A percentile compares a stretch with the other conserved stretches of the same genome.
Conservation (phyloP, 1,139 yeast species). For the Suhomyces choctaworum region DNA sequence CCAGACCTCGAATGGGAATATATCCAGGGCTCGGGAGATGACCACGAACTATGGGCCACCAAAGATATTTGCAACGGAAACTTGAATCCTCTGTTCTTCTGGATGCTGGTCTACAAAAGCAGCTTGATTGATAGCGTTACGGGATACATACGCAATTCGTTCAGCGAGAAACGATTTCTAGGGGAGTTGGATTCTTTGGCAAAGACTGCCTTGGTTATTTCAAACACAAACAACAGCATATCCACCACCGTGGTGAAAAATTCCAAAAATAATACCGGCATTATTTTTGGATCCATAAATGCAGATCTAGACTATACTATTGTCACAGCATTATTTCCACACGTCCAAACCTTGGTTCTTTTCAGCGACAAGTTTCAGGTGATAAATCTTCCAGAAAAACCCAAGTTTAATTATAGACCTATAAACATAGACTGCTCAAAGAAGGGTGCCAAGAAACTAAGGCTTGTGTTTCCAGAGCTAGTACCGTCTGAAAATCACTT, state of each 20-base stretch:
- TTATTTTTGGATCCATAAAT: slow-evolving; percentile 32
- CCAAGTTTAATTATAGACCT: slow-evolving; percentile 15
- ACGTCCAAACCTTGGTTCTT: slow-evolving; percentile 21
- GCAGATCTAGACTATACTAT: slow-evolving; percentile 16
- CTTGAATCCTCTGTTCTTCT: slow-evolving; percentile 55
- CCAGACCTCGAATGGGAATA: slow-evolving; percentile 39
- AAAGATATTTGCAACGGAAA: slow-evolving; percentile 35
- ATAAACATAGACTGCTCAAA: slow-evolving; percentile 48
- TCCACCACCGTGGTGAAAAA: slow-evolving; percentile 16
- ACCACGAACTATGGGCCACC: slow-evolving; percentile 83
- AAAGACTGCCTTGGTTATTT: background rate
- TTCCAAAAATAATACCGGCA: slow-evolving; percentile 24
- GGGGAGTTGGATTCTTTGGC: background rate
- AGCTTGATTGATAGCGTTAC: slow-evolving; percentile 30
- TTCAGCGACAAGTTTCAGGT: slow-evolving; percentile 26
- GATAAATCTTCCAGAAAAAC: slow-evolving; percentile 21
- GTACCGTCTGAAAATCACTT: slow-evolving; percentile 19
- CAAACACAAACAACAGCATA: background rate
- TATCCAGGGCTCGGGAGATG: slow-evolving; percentile 93
- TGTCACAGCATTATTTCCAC: slow-evolving; percentile 15
- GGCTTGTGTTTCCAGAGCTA: slow-evolving; percentile 44
- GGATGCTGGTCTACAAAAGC: slow-evolving; percentile 40
- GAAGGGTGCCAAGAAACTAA: slow-evolving; percentile 60
- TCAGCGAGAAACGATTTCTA: slow-evolving; percentile 25
- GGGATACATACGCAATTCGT: slow-evolving; percentile 36